Evolutionary conservation across 139 green algal genomes (phyloP).

Genomic region (Chlorella sp.): DNA sequence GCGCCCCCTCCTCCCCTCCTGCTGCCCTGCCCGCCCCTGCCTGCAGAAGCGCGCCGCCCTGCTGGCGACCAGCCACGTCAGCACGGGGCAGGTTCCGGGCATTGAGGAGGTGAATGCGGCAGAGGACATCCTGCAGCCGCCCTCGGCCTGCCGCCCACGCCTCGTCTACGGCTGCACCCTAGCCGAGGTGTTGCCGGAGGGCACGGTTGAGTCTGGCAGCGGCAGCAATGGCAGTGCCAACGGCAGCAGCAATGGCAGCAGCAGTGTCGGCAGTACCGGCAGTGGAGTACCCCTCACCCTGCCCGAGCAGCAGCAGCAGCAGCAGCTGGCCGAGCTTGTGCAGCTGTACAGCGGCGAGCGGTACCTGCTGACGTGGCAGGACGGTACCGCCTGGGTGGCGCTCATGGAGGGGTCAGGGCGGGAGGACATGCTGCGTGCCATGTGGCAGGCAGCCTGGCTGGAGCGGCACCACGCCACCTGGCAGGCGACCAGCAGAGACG

Average conservation of each 20-base stretch:
- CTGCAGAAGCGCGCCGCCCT: slow-evolving; percentile 27
- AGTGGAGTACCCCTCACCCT: not conserved
- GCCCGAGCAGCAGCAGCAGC: not conserved
- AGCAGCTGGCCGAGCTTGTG: slow-evolving; percentile 34
- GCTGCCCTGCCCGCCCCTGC: not conserved
- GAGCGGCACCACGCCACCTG: slow-evolving; percentile 30
- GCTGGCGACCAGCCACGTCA: slow-evolving; percentile 47
- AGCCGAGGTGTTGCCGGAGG: slow-evolving; percentile 37
- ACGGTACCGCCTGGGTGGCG: slow-evolving; percentile 57
- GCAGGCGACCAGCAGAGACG: not conserved
- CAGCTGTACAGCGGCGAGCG: slow-evolving; percentile 57
- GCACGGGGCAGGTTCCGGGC: slow-evolving; percentile 32
- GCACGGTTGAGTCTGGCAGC: not conserved
- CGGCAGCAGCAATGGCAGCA: not conserved
- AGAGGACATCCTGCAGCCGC: slow-evolving; percentile 56
- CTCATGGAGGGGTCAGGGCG: slow-evolving; percentile 51
- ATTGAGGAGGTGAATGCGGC: slow-evolving; percentile 42
- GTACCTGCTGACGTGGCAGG: slow-evolving; percentile 69
- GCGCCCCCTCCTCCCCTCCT: not conserved
- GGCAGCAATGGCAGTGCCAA: not conserved
- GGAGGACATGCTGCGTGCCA: slow-evolving; percentile 51
- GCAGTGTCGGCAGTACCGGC: slow-evolving; percentile 2
- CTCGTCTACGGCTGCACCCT: slow-evolving; percentile 51
- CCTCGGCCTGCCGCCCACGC: slow-evolving; percentile 30
- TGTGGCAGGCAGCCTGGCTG: slow-evolving; percentile 78